Conservation (phyloP, 805 yeast species). For the Cyberlindnera maritima region DNA sequence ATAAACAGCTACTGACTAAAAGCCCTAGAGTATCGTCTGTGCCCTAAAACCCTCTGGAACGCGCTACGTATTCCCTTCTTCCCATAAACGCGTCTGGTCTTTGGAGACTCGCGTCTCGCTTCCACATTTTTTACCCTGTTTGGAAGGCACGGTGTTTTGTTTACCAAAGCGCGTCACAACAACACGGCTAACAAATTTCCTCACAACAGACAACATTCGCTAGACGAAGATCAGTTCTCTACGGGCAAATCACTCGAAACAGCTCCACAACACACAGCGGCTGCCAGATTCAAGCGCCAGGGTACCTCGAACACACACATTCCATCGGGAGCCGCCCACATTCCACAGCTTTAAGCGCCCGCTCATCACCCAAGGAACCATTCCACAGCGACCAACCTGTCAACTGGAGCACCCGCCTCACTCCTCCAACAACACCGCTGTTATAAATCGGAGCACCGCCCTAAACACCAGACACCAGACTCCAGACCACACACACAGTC, state of each 20-base stretch:
- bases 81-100: conserved; percentile 3
- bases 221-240: neutral
- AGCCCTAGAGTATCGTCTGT: too few relatives aligned
- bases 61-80: too few relatives aligned
- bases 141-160: conserved; percentile 8
- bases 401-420: neutral
- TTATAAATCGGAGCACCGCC: neutral
- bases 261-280: neutral
- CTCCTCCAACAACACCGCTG: neutral
- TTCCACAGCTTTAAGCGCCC: neutral
- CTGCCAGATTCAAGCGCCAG: neutral
- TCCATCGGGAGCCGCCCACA: neutral
- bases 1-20: too few relatives aligned
- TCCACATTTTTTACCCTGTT: neutral
- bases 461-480: neutral
- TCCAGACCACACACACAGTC: too few relatives aligned
- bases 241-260: neutral
- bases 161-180: conserved; percentile 1
- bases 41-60: too few relatives aligned
- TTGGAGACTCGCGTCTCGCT: neutral
- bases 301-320: neutral
- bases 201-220: neutral
- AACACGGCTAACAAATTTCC: neutral
- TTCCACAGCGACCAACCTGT: neutral
- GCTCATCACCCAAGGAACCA: neutral